Conservation (phyloP, 2,329 filamentous ascomycete species). For the Claviceps sp. region DNA sequence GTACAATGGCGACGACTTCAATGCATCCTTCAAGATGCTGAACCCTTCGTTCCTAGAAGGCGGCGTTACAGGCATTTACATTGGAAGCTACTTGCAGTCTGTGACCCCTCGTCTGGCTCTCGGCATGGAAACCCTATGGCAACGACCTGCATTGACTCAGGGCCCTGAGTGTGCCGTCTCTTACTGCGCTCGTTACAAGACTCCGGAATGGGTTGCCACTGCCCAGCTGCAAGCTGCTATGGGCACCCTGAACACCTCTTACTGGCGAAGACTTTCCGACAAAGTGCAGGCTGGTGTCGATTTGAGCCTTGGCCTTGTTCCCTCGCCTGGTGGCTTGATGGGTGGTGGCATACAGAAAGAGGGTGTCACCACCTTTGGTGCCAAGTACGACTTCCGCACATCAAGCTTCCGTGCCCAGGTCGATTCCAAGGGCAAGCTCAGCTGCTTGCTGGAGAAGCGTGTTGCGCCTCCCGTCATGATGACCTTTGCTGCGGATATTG, state of each 20-base stretch:
- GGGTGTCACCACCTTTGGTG: slow-evolving; percentile 79
- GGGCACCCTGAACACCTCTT: slow-evolving; percentile 78
- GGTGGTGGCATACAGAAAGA: slow-evolving; percentile 68
- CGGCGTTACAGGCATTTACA: slow-evolving; percentile 85
- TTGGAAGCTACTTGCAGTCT: slow-evolving; percentile 90
- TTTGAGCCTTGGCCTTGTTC: slow-evolving; percentile 73
- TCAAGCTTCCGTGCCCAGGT: slow-evolving; percentile 92
- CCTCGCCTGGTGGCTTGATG: slow-evolving; percentile 55
- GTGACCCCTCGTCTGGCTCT: slow-evolving; percentile 77
- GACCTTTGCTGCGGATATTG: slow-evolving; percentile 92
- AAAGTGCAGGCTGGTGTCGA: slow-evolving; percentile 95
- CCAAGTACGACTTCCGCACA: slow-evolving; percentile 96
- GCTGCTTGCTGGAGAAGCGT: slow-evolving; percentile 87
- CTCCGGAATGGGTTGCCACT: slow-evolving; percentile 82
- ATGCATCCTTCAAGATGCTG: slow-evolving; percentile 79
- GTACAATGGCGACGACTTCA: slow-evolving; percentile 88
- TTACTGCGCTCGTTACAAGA: slow-evolving; percentile 85
- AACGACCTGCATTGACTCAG: slow-evolving; percentile 69
- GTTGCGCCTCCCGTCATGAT: slow-evolving; percentile 85
- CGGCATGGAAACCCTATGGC: slow-evolving; percentile 88
- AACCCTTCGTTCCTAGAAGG: slow-evolving; percentile 93
- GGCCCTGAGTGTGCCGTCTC: slow-evolving; percentile 85
- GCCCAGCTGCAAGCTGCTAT: slow-evolving; percentile 73
- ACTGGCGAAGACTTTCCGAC: slow-evolving; percentile 86
- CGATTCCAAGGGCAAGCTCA: slow-evolving; percentile 88